Evolutionary conservation across 2,329 filamentous ascomycete genomes (phyloP), one percentile per base, ranked within the genome.

Genomic region (Aspergillus aculeatinus): DNA sequence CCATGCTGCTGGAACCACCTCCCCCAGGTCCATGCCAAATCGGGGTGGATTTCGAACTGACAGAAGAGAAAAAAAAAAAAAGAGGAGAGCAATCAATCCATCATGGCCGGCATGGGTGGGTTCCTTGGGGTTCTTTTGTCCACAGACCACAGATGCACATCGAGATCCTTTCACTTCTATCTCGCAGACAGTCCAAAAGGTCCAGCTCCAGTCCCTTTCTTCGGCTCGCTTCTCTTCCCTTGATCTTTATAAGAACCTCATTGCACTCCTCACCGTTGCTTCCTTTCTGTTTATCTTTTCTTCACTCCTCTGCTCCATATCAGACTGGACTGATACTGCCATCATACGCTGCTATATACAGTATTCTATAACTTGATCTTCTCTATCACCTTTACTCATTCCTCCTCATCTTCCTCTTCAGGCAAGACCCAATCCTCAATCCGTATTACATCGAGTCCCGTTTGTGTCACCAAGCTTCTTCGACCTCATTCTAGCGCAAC

Each of bases 381-480:
- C 39, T 12, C 23, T 27, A 50, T 50, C 33, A 42, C 16, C 23
- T 59, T 10, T 33, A 31, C 44, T 51, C 31, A 14, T 39, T 47
- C 48, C 4, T 48, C 5, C 16, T 19, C 42, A 23, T 25, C 47
- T 48, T 27, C 52, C 31, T n/a, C 42, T 56, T 29, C 14, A 19
- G 39, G 11, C 5, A 31, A 31, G 16, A 50, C 29, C 33, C 29
- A 23, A 21, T 50, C 33, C 29, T 39, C 33, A 16, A 1, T 33
- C 48, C 52, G 48, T 48, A 35, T n/a, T 27, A 53, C 51, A 53
- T 42, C 33, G 19, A 53, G 25, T 58, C 42, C 55, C 51, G 25
- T 55, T 57, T 44, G 65, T 67, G 65, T 67, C 49, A 67, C 64
- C 64, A 51, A 58, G 53, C 57, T 51, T 58, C 54, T 61, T 62